Base-by-base conservation (phyloP, 768 basidiomycete species). In the Phaffia tasmanica region DNA sequence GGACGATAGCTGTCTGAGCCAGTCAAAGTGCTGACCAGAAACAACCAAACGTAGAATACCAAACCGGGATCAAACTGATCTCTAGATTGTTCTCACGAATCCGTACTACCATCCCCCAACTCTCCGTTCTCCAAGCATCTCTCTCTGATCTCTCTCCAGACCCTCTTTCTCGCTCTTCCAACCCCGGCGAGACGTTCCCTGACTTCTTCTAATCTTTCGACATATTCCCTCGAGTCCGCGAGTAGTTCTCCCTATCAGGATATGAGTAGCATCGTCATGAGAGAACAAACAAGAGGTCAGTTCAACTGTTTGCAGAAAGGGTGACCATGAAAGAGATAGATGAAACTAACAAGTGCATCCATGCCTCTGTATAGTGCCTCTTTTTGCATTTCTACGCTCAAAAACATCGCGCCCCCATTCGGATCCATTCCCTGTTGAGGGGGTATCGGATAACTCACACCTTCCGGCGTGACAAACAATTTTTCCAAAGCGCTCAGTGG, bases 141-240 rank as follows among this genome's bases (percentile, higher is more conserved):
- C 75, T 85, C 83, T 66, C 89, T 82, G 61, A 89, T 85, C 74
- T 84, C 75, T 66, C 84, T 81, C 89, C 89, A 92, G 23, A 91
- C 81, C 14, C 81, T 79, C 73, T 85, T 81, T 63, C 88, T 79
- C 73, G 89, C 87, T 1, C 81, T 81, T 63, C 84, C 79, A 35
- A 86, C 82, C 70, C 87, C 85, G 6, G 89, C 89, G 64, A 91
- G 75, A 2, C 84, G 83, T 70, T 91, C 88, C 62, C 89, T 77
- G 63, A 92, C 87, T 74, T 92, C 89, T 72, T 87, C 83, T 63
- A 92, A 76, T 30, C 89, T 82, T 72, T 90, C 89, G 6, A 86
- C 84, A 73, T 91, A 92, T 75, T 91, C 89, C 55, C 88, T 80
- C 6, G 86, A 86, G 71, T 92, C 89, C 72, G 91, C 89, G 70